A percentile compares a stretch with the other conserved stretches of the same genome.
Conservation (phyloP, 2,329 filamentous ascomycete species). For the Penicillium aurantiogriseum region DNA sequence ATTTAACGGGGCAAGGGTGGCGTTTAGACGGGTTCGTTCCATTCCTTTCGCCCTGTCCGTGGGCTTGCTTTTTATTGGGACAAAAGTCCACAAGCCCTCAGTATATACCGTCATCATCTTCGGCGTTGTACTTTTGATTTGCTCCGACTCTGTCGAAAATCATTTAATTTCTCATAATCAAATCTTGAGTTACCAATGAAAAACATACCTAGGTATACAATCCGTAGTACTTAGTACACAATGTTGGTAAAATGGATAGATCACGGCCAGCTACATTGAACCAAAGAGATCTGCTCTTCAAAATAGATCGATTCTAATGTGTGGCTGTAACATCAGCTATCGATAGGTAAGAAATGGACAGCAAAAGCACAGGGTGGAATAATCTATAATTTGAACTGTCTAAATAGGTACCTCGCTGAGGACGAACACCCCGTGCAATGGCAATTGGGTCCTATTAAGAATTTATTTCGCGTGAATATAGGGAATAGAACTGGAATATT, state of each 20-base stretch:
- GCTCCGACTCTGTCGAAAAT: neutral
- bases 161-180: conserved; percentile 1
- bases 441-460: too few relatives aligned
- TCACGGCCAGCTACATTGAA: neutral
- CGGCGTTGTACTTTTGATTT: conserved; percentile 2
- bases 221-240: neutral
- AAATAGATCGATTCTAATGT: too few relatives aligned
- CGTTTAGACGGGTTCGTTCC: neutral
- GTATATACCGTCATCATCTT: conserved; percentile 3
- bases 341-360: too few relatives aligned
- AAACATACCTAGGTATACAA: neutral
- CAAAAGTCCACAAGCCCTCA: neutral
- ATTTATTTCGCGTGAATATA: too few relatives aligned
- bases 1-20: neutral
- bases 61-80: neutral
- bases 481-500: conserved; percentile 5
- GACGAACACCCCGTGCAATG: too few relatives aligned
- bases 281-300: neutral
- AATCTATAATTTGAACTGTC: too few relatives aligned
- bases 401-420: too few relatives aligned
- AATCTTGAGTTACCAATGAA: neutral
- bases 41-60: neutral
- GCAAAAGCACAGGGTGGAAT: too few relatives aligned
- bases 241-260: neutral
- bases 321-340: too few relatives aligned